Base-by-base conservation (phyloP, 805 yeast genomes). In the Teunomyces tritomae region DNA sequence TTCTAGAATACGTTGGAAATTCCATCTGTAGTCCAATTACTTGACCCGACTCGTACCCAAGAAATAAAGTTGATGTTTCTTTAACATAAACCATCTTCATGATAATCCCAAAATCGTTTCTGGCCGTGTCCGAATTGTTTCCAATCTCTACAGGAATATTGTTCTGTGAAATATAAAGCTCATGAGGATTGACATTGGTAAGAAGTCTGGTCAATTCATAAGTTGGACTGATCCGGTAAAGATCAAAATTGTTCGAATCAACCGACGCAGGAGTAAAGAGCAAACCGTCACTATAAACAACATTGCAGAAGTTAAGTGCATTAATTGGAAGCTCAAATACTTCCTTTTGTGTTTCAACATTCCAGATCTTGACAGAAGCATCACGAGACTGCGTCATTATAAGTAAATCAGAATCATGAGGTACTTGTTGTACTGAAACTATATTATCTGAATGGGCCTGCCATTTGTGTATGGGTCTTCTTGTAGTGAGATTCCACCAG, bases 11-110 rank as follows among this genome's bases (percentile, higher is more conserved):
- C 11, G 28, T 20, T 7, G 32, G 49, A 27, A 39, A 10, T 11
- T 29, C 63, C 4, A 70, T 48, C 5, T 51, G 34, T 27, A 65
- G 56, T 0, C 69, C 73, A 17, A 63, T 33, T 6, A 73, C 45
- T 54, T 79, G 83, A 0, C 96, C 96, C 13, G 87, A 83, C 60
- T 88, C 96, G 58, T 78, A 88, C 1, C 95, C 96, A 5, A 84
- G 69, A 13, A 64, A 63, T 13, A 81, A 57, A 0, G 63, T 47
- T 8, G 61, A 51, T 6, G 47, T 28, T 2, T 58, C 54, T 8
- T 55, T 56, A 1, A 76, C 55, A 63, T 80, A 76, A 1, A 58
- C 50, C 2, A 85, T 55, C 40, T 73, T 76, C 89, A 89, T 86
- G 10, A 85, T 77, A 35, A 87, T 84, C 1, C 95, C 95, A 29